These are phyloP conservation scores for Sclerotinia trifoliorum DNA, from an alignment of 2,329 filamentous ascomycete genomes.

Conservation along the genomic window DNA sequence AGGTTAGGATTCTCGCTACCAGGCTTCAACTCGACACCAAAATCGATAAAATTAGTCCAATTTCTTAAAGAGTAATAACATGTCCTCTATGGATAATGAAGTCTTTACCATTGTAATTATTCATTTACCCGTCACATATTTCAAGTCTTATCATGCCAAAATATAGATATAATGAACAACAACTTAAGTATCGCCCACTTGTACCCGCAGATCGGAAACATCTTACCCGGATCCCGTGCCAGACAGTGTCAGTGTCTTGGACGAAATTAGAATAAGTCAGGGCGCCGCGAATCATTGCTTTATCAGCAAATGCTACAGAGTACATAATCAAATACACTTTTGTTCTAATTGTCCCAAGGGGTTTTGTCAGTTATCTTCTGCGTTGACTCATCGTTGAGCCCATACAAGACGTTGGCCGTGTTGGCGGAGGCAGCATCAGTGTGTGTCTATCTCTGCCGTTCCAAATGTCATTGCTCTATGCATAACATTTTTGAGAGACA, in stretches of 20 bases:
- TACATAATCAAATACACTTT: neutral
- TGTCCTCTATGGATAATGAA: neutral
- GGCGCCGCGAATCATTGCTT: neutral
- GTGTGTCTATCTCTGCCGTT: neutral
- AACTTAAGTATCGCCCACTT: neutral
- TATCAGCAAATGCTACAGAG: neutral
- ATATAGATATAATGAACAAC: too few species aligned
- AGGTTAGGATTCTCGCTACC: neutral
- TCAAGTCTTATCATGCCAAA: too few species aligned
- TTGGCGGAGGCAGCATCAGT: neutral
- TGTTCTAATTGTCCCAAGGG: neutral
- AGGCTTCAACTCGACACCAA: neutral
- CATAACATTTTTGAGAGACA: neutral
- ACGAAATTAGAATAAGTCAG: conserved; percentile 1
- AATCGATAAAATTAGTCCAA: neutral
- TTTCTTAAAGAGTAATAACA: neutral
- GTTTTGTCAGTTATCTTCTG: neutral
- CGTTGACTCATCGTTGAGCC: neutral
- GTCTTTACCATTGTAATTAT: neutral
- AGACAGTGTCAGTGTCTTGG: neutral
- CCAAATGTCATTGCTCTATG: neutral
- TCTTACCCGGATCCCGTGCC: neutral
- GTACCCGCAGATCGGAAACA: neutral
- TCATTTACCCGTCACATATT: neutral
- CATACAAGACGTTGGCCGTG: neutral